Evolutionary conservation across 805 yeast genomes (phyloP), one percentile per base, ranked within the genome.

Genomic region (Zygosaccharomyces lentus): DNA sequence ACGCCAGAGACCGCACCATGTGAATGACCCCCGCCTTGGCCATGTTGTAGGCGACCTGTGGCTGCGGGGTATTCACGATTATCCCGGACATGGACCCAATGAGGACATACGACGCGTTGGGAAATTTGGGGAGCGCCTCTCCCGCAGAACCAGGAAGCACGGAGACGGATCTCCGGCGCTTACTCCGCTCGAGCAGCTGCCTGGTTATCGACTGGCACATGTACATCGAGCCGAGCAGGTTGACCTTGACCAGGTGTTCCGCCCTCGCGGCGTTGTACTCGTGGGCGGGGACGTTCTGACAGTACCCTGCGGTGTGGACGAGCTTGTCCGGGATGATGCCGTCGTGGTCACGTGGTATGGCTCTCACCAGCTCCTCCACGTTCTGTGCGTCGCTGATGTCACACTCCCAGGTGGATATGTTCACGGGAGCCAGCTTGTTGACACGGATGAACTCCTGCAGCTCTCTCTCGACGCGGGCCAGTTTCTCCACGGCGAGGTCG

Each of bases 21-120:
- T 85, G 93, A 57, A 84, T 84, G 35, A 84, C 91, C 62, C 90
- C 93, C 13, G 93, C 93, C 71, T 85, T 85, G 56, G 91, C 75
- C 85, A 83, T 81, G 74, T 85, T 85, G 75, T 85, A 85, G 56
- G 85, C 85, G 52, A 80, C 75, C 67, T 83, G 89, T 16, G 87
- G 87, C 64, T 83, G 89, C 29, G 90, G 90, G 62, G 80, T 83
- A 65, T 83, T 83, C 51, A 82, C 88, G 56, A 83, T 81, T 49
- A 81, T 75, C 45, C 88, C 90, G 6, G 86, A 80, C 89, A 83
- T 83, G 49, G 87, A 82, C n/a, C 86, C 89, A 54, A 83, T 75
- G 67, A 83, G 71, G 48, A 82, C 81, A 51, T 79, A 73, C 6
- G 87, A 80, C 6, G 54, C 56, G 26, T 56, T 49, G 23, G 75